Evolutionary conservation across 192 early-diverging fungal genomes (phyloP).

Genomic region (Backusella parvicylindrica): DNA sequence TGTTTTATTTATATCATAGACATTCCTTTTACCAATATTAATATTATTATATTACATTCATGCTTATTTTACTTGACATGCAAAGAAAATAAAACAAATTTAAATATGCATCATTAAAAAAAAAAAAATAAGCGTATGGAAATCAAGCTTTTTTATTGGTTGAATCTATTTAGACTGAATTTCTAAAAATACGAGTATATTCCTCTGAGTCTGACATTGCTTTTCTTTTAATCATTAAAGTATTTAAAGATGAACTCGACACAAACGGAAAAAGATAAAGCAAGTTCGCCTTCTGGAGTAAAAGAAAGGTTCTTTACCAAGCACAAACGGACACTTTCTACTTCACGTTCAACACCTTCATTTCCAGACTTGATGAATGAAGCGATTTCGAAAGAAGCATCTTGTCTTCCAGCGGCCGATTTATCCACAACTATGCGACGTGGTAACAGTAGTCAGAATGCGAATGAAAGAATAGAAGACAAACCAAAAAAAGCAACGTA

Average conservation of each 20-base stretch:
- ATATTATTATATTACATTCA: background rate
- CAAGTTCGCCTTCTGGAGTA: background rate
- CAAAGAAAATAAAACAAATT: too few relatives aligned
- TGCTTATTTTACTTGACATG: too few relatives aligned
- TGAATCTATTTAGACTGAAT: background rate
- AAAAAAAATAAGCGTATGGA: background rate
- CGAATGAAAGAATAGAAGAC: background rate
- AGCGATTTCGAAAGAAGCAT: background rate
- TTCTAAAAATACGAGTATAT: background rate
- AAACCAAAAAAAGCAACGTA: background rate
- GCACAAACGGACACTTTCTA: background rate
- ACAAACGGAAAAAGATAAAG: background rate
- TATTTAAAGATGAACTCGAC: background rate
- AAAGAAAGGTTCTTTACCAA: background rate
- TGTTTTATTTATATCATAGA: background rate
- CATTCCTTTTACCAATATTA: background rate
- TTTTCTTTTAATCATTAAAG: background rate
- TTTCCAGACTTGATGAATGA: slow-evolving; percentile 5
- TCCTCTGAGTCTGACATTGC: background rate
- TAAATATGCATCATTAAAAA: too few relatives aligned
- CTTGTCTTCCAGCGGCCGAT: background rate
- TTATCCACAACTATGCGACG: slow-evolving; percentile 12
- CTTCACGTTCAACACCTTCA: slow-evolving; percentile 1
- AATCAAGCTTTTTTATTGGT: background rate
- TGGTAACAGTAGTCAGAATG: background rate